These are phyloP conservation scores for Fusarium avenaceum DNA, from an alignment of 2,329 filamentous ascomycete species.

Conservation along the genomic window DNA sequence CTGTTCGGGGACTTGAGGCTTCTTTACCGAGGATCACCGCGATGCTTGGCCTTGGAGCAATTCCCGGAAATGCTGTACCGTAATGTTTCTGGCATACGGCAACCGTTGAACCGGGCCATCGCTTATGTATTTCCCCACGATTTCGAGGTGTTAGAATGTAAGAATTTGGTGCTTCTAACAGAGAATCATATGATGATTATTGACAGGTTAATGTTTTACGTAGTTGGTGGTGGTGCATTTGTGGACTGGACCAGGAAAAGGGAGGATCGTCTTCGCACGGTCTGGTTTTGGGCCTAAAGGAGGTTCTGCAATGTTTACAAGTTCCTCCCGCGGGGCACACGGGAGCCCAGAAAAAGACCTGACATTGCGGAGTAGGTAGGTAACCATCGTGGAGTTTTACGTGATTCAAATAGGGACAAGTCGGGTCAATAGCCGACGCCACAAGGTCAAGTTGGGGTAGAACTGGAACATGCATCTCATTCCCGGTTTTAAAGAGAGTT, in stretches of 20 bases:
- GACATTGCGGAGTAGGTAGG: constrained; percentile 44
- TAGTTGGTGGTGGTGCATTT: constrained; percentile 21
- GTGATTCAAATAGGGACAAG: constrained; percentile 44
- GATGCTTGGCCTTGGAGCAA: constrained; percentile 33
- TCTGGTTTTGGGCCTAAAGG: constrained; percentile 21
- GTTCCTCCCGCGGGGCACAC: constrained; percentile 24
- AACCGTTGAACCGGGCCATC: constrained; percentile 34
- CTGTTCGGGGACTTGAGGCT: constrained; percentile 36
- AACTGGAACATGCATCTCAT: constrained; percentile 21
- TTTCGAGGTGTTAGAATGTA: constrained; percentile 15
- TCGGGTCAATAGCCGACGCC: constrained; percentile 47
- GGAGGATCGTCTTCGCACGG: constrained; percentile 42
- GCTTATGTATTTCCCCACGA: constrained; percentile 35
- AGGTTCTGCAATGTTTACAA: neutral
- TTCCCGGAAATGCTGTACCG: constrained; percentile 37
- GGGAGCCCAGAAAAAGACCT: constrained; percentile 23
- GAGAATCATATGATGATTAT: constrained; percentile 11
- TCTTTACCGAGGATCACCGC: constrained; percentile 43
- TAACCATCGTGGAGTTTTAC: constrained; percentile 45
- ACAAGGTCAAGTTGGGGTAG: constrained; percentile 29
- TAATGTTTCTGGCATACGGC: constrained; percentile 1
- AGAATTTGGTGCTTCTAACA: neutral
- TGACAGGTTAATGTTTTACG: neutral
- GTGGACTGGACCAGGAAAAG: constrained; percentile 31
- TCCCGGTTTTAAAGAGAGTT: constrained; percentile 26